These are phyloP conservation scores for Pleochaeta shiraiana DNA, from an alignment of 2,329 filamentous ascomycete genomes.

Conservation along the genomic window DNA sequence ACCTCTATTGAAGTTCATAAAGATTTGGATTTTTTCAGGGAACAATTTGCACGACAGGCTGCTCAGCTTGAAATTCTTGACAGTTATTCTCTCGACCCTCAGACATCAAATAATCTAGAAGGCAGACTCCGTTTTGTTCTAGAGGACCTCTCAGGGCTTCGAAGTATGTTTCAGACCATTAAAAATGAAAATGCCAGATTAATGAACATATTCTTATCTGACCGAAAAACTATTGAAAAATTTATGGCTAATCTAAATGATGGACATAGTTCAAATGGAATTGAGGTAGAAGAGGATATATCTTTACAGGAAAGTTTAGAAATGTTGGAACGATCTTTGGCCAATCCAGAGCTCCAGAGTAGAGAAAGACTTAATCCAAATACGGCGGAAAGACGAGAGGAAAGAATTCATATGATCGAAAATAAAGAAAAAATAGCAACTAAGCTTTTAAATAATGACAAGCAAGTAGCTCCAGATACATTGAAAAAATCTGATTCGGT, in stretches of 20 bases:
- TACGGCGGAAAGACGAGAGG: background rate
- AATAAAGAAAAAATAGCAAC: no score
- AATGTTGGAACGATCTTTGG: slow-evolving; percentile 2
- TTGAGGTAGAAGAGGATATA: background rate
- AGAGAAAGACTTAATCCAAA: background rate
- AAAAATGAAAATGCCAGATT: slow-evolving; percentile 3
- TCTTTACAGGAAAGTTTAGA: background rate
- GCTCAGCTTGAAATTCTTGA: slow-evolving; percentile 7
- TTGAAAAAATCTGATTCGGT: no score
- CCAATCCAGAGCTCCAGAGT: background rate
- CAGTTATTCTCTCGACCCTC: background rate
- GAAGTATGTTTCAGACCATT: slow-evolving; percentile 3
- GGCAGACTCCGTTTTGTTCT: slow-evolving; percentile 1
- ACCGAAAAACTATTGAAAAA: slow-evolving; percentile 5
- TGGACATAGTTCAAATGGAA: background rate
- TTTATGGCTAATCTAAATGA: background rate
- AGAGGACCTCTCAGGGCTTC: slow-evolving; percentile 7
- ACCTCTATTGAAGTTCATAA: slow-evolving; percentile 4
- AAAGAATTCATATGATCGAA: no score
- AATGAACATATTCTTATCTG: background rate
- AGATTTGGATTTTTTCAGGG: slow-evolving; percentile 6
- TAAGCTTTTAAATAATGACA: no score
- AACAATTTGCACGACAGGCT: slow-evolving; percentile 7
- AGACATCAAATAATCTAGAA: slow-evolving; percentile 1
- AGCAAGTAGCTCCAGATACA: no score